Percentiles rank a stretch among this genome's conserved stretches.
phyloP scores from a whole-genome alignment of 2,329 filamentous ascomycete species.

The Ilyonectria destructans region DNA sequence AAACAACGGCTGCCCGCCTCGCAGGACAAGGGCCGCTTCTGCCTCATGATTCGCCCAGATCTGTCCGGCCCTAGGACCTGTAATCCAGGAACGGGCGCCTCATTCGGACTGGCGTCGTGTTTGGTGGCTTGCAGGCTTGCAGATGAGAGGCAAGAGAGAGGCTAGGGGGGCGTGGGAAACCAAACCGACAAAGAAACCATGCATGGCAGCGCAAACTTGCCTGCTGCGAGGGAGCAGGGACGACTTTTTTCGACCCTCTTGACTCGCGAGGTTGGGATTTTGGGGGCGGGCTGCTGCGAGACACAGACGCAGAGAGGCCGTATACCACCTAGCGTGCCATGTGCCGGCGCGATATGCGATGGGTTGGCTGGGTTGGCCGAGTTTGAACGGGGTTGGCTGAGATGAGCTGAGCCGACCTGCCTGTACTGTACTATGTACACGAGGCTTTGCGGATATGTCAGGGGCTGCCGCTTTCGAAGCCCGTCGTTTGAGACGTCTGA shows the following conservation, averaged over 20 bases:
- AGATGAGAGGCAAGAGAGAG: not conserved
- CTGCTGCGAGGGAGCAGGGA: not conserved
- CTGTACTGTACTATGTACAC: not conserved
- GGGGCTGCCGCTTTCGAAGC: not conserved
- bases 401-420: too few species aligned
- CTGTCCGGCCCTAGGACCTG: slow-evolving; percentile 1
- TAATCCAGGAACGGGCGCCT: slow-evolving; percentile 1
- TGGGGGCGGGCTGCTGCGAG: not conserved
- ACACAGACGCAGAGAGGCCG: not conserved
- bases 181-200: slow-evolving; percentile 6
- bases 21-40: not conserved
- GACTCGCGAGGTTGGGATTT: slow-evolving; percentile 5
- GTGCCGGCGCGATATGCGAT: slow-evolving; percentile 1
- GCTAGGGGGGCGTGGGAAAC: too few species aligned
- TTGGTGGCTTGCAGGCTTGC: not conserved
- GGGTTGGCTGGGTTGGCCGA: not conserved
- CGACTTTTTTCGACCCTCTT: not conserved
- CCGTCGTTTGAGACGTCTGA: not conserved
- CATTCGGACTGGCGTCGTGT: not conserved
- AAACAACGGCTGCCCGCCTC: not conserved
- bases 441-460: not conserved
- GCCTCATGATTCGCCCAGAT: slow-evolving; percentile 3
- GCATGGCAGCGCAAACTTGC: not conserved
- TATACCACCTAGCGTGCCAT: not conserved
- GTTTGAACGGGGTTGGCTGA: not conserved